These are phyloP conservation scores for Cadophora malorum DNA, from an alignment of 2,329 filamentous ascomycete species.

Conservation along the genomic window DNA sequence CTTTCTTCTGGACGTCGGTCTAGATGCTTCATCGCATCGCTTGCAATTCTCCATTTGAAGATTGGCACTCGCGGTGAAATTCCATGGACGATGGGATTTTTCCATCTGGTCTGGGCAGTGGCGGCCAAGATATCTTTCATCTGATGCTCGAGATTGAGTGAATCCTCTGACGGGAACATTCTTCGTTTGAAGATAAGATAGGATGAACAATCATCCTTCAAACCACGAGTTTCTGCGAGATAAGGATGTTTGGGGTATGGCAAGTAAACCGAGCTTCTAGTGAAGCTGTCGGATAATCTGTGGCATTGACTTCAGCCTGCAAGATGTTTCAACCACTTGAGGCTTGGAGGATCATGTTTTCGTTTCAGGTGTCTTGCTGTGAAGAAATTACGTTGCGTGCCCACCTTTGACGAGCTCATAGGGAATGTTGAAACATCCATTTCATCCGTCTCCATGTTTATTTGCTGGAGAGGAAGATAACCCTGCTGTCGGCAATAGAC, in stretches of 20 bases:
- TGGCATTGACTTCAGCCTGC: neutral
- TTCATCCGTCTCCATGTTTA: slow-evolving; percentile 7
- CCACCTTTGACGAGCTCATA: neutral
- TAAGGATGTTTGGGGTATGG: neutral
- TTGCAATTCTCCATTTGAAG: slow-evolving; percentile 26
- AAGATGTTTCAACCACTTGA: slow-evolving; percentile 1
- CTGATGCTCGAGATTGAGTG: neutral
- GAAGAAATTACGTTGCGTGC: neutral
- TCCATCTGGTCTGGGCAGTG: slow-evolving; percentile 1
- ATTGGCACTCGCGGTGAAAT: slow-evolving; percentile 12
- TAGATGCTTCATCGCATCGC: slow-evolving; percentile 19
- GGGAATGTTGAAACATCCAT: neutral
- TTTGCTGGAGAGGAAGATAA: neutral
- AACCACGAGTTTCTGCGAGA: neutral
- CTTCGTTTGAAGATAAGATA: neutral
- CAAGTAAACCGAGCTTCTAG: neutral
- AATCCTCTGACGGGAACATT: neutral
- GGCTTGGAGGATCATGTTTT: neutral
- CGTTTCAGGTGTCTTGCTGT: neutral
- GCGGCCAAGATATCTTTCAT: slow-evolving; percentile 3
- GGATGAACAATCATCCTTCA: slow-evolving; percentile 8
- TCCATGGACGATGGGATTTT: slow-evolving; percentile 2
- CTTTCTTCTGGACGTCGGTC: slow-evolving; percentile 1
- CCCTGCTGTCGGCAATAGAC: neutral
- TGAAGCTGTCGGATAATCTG: neutral